Base-by-base conservation (phyloP, 2,329 filamentous ascomycete genomes). In the Exophiala sp. region DNA sequence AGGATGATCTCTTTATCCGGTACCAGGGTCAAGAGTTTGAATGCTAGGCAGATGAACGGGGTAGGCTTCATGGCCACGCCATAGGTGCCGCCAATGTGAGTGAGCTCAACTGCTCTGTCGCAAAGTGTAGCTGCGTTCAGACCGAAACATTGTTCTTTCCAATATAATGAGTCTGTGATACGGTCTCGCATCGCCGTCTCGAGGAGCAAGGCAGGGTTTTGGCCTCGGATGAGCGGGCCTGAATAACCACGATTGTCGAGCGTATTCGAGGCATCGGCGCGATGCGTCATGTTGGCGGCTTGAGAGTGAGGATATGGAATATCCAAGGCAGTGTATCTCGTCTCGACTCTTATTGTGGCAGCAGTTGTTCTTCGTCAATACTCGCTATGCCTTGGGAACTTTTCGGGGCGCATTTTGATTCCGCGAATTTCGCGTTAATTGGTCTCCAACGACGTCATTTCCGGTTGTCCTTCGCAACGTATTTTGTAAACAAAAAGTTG, bases 71-170 rank as follows among this genome's bases (percentile, higher is more conserved):
- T 92, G 44, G 85, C 81, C 14, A 84, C 81, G 49, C 91, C 91
- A 66, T 90, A 90, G 4, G 91, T 95, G 62, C 94, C 94, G 59
- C 91, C 94, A 52, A 99, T 82, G 71, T 87, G 94, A 45, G 76
- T 80, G 43, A 99, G 81, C 64, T 92, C 87, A 21, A 90, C 88
- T 0, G 95, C 91, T 61, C 94, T 89, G 74, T 96, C 89, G 65
- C 96, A 87, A 5, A 99, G 71, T 0, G 83, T 86, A 1, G 84
- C 84, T 3, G 82, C 81, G 75, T 97, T 99, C 61, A 99, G 80
- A 39, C 88, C 94, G 73, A 97, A 99, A 71, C 94, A 96, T 75
- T 96, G 91, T 74, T 97, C 94, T 72, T 96, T 96, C 88, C 91
- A 99, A 77, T 96, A 99, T 75, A 96, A 95, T 49, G 85, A 89